A percentile compares a stretch with the other conserved stretches of the same genome.
These are phyloP conservation scores for Cutaneotrichosporon cavernicola DNA, from an alignment of 1,284 basidiomycete genomes.

Conservation along the genomic window DNA sequence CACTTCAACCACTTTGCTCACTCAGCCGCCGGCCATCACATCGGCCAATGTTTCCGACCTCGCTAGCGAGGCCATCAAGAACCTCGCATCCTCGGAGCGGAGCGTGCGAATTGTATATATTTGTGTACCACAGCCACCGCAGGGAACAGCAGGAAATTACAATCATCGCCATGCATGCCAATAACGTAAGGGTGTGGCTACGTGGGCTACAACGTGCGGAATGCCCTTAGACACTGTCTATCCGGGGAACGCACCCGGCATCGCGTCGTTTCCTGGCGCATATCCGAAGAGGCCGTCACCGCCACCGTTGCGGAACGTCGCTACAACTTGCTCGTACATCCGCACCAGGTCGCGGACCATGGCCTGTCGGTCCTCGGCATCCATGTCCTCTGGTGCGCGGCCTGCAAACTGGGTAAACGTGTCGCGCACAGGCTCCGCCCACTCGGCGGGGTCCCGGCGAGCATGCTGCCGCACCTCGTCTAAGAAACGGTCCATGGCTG, in stretches of 20 bases:
- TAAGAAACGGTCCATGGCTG: conserved; percentile 23
- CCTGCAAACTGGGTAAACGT: conserved; percentile 21
- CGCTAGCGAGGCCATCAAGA: background rate
- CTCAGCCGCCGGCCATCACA: background rate
- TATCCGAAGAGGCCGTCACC: conserved; percentile 19
- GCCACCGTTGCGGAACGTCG: conserved; percentile 13
- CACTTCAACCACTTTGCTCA: background rate
- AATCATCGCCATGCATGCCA: background rate
- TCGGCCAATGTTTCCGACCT: background rate
- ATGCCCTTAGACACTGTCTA: background rate
- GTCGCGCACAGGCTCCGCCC: conserved; percentile 20
- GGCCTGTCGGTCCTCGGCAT: conserved; percentile 17
- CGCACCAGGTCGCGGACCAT: conserved; percentile 21
- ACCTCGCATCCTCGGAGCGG: background rate
- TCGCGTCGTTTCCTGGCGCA: conserved; percentile 12
- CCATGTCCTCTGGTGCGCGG: conserved; percentile 18
- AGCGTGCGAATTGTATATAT: background rate
- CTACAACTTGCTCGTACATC: conserved; percentile 24
- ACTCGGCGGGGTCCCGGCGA: conserved; percentile 17
- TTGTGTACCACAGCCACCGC: background rate
- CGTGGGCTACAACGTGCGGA: background rate
- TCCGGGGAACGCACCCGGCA: conserved; percentile 23
- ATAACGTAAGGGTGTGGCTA: background rate
- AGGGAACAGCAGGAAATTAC: background rate
- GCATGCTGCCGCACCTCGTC: conserved; percentile 21